Evolutionary conservation across 768 basidiomycete genomes (phyloP), one percentile per base, ranked within the genome.

Genomic region (Mycena sanguinolenta): DNA sequence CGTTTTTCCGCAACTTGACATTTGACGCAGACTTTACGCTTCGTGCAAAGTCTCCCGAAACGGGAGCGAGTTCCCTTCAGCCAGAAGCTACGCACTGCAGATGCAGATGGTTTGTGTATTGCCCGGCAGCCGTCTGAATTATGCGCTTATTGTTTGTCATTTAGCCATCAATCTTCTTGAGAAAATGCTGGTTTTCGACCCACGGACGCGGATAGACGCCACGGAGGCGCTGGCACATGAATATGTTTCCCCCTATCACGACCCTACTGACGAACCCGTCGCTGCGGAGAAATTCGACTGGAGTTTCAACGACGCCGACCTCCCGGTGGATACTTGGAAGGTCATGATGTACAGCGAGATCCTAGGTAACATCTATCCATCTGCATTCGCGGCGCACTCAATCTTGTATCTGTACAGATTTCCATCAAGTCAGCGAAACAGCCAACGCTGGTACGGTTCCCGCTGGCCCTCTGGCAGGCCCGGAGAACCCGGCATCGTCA

Each of bases 271-370:
- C 79, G 98, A 99, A 79, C 98, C 98, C 12, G 91, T 92, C 23
- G 95, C 98, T 16, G 90, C 86, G 21, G 96, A 98, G 79, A 92
- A 94, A 77, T 99, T 99, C 77, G 98, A 99, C 82, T 99, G 98
- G 98, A 94, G 92, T 76, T 99, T 99, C 89, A 99, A 99, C 81
- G 98, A 99, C 73, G 98, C 98, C 23, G 98, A 99, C 80, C 86
- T 99, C 53, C 98, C 98, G 0, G 94, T 99, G 14, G 98, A 99
- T 77, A 97, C 95, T 1, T 99, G 98, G 98, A 99, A 98, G 83
- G 97, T 98, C 78, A 99, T 99, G 98, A 99, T 99, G 97, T 99
- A 99, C 85, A 94, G 92, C 76, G 97, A 99, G 82, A 99, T 98
- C 73, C 86, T 98, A 16, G 96, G 96, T 96, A 76, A n/a, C 21